These are phyloP conservation scores for Hondaea fermentalgiana DNA, from an alignment of 108 stramenopile genomes.

Conservation along the genomic window DNA sequence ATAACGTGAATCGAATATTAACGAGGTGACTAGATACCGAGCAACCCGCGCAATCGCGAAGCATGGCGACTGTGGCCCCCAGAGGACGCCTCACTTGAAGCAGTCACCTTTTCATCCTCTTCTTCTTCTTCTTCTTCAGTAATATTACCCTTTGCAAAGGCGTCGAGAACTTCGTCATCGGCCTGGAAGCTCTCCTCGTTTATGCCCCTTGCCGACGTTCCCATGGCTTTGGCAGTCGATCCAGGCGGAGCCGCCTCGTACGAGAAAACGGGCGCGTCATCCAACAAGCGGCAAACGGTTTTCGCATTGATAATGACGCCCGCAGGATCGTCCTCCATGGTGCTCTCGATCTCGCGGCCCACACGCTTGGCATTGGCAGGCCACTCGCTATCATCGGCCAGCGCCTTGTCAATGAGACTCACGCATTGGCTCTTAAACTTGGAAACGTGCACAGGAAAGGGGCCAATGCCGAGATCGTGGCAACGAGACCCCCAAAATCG, in stretches of 20 bases:
- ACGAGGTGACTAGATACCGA: too few species aligned
- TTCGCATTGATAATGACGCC: not conserved
- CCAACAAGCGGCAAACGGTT: not conserved
- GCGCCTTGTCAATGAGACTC: not conserved
- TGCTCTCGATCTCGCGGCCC: not conserved
- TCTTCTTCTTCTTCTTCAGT: too few species aligned
- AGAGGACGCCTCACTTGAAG: too few species aligned
- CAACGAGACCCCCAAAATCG: constrained; percentile 2
- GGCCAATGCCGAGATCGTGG: not conserved
- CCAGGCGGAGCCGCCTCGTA: not conserved
- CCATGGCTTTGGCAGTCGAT: not conserved
- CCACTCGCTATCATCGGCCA: not conserved
- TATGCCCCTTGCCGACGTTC: too few species aligned
- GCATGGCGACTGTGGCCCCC: too few species aligned
- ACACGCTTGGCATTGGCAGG: not conserved
- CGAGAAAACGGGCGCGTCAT: not conserved
- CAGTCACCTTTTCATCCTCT: too few species aligned
- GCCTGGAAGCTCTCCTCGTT: too few species aligned
- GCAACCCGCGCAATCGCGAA: too few species aligned
- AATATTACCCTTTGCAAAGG: too few species aligned
- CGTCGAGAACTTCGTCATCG: too few species aligned
- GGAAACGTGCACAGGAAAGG: not conserved
- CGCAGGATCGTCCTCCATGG: not conserved
- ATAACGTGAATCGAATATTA: too few species aligned
- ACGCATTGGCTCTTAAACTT: constrained; percentile 7